phyloP scores from a whole-genome alignment of 2,329 filamentous ascomycete species.

The Daldinia eschscholtzii region DNA sequence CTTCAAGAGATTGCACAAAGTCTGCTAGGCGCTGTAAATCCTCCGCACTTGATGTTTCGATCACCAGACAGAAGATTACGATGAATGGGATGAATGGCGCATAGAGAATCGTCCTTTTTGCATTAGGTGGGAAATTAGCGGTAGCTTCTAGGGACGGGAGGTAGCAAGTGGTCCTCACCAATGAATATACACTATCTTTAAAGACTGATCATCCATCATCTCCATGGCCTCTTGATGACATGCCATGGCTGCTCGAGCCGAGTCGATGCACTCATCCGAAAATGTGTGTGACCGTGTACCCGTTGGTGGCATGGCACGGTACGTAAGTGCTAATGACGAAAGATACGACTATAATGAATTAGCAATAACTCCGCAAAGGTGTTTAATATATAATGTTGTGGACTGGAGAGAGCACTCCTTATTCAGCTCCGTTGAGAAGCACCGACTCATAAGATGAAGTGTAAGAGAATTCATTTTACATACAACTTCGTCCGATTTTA shows the following conservation, averaged over 20 bases:
- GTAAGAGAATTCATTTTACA: not conserved
- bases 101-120: constrained; percentile 60
- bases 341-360: constrained; percentile 50
- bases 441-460: not conserved
- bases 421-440: not conserved
- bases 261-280: constrained; percentile 58
- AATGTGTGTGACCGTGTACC: constrained; percentile 53
- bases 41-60: constrained; percentile 59
- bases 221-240: constrained; percentile 58
- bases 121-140: constrained; percentile 23
- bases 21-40: constrained; percentile 63
- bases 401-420: not conserved
- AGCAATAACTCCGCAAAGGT: not conserved
- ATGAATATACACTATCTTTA: constrained; percentile 59
- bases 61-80: constrained; percentile 64
- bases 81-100: constrained; percentile 67
- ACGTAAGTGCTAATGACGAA: constrained; percentile 58
- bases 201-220: constrained; percentile 54
- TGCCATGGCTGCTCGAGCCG: constrained; percentile 57
- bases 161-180: constrained; percentile 51
- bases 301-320: constrained; percentile 57
- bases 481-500: constrained; percentile 57
- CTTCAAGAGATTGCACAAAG: constrained; percentile 65
- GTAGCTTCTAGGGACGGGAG: not conserved
- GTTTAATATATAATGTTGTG: not conserved